Evolutionary conservation across 2,329 filamentous ascomycete species (phyloP).

Genomic region (Sclerotinia borealis): DNA sequence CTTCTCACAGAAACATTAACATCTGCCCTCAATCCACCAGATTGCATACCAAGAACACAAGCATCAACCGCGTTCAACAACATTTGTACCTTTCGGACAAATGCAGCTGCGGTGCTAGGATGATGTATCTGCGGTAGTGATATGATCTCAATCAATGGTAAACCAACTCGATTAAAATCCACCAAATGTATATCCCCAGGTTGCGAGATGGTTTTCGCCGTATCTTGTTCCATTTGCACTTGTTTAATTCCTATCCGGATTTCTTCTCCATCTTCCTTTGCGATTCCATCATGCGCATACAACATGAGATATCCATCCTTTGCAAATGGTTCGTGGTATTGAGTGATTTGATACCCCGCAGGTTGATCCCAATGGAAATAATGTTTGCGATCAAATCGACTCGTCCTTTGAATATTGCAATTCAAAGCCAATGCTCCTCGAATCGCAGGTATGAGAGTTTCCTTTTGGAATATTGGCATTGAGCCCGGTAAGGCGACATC

Average conservation of each 20-base stretch:
- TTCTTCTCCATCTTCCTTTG: conserved; percentile 62
- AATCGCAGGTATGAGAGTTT: conserved; percentile 80
- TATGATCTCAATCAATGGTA: conserved; percentile 92
- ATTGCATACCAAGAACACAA: conserved; percentile 87
- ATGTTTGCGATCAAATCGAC: conserved; percentile 91
- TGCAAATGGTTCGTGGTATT: conserved; percentile 76
- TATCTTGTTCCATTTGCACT: conserved; percentile 96
- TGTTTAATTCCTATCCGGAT: conserved; percentile 81
- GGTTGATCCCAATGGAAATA: conserved; percentile 99
- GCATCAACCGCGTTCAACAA: conserved; percentile 75
- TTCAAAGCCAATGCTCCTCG: conserved; percentile 80
- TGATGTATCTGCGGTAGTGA: conserved; percentile 84
- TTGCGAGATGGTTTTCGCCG: conserved; percentile 83
- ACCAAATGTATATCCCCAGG: conserved; percentile 69
- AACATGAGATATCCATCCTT: conserved; percentile 68
- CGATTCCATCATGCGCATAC: conserved; percentile 70
- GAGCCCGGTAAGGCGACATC: conserved; percentile 85
- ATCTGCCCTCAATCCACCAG: conserved; percentile 83
- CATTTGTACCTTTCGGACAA: conserved; percentile 82
- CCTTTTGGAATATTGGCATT: conserved; percentile 78
- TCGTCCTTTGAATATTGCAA: conserved; percentile 70
- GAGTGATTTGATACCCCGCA: conserved; percentile 93
- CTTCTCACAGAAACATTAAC: conserved; percentile 86
- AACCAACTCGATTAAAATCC: conserved; percentile 89
- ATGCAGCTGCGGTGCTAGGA: conserved; percentile 78